Base-by-base conservation (phyloP, 441 rosid genomes). In the Lepidium campestre region DNA sequence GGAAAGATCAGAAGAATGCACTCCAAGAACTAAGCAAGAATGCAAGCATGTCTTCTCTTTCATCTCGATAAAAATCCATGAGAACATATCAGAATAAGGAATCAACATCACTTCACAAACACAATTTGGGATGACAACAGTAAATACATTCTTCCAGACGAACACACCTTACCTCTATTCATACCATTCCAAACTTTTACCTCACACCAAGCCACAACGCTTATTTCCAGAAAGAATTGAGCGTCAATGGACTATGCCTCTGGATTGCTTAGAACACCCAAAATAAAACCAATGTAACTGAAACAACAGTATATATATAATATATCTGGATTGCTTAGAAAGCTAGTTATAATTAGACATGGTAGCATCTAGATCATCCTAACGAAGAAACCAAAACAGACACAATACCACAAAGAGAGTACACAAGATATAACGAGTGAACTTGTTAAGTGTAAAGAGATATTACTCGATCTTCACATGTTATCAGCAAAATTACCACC, bases 401-500 rank as follows among this genome's bases (percentile, higher is more conserved):
- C 49, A 29, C 37, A 46, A n/a, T 31, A 55, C 41, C 57, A 63
- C 47, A 54, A 27, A 17, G 7, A 17, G 17, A 29, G 18, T 29
- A 36, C 42, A 2, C n/a, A 8, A 45, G 17, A 56, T 56, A n/a
- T 46, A 70, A 22, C 25, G 10, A 19, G 36, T 54, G 57, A 46
- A 35, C 42, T 11, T 20, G 12, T 18, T 29, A 54, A 63, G 15
- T 41, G 22, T 31, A 39, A 22, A 22, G 36, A 47, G 13, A 48
- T 19, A 31, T 27, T 20, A 54, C 27, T 42, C 13, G 10, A 65
- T 41, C 53, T 54, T 32, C 18, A 44, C 55, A 55, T 55, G 44
- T 55, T 45, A 47, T 68, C 58, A 49, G n/a, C 44, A 47, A 58
- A 54, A n/a, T 23, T 36, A 53, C 47, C 57, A 57, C 45, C 14